phyloP scores from a whole-genome alignment of 1,284 basidiomycete species.

The Paramarasmius palmivorus region DNA sequence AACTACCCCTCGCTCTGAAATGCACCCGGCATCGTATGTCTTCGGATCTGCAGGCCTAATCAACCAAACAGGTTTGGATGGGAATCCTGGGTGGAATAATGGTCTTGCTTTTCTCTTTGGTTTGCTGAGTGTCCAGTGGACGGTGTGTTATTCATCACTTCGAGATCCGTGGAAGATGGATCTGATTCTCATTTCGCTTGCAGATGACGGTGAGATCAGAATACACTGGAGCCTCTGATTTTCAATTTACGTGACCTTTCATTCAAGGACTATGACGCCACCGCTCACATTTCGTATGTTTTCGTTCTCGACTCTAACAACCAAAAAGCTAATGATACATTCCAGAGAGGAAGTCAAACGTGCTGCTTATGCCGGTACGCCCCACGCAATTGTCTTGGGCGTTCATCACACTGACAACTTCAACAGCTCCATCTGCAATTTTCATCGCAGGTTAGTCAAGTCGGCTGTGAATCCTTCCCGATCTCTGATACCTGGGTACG shows the following conservation, averaged over 20 bases:
- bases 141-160: constrained; percentile 46
- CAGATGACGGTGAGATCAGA: constrained; percentile 62
- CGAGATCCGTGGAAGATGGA: background rate
- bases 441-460: constrained; percentile 69
- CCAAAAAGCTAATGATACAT: background rate
- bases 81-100: constrained; percentile 59
- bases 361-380: constrained; percentile 79
- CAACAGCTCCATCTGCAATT: constrained; percentile 70
- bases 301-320: background rate
- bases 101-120: constrained; percentile 89
- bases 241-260: constrained; percentile 2
- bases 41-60: constrained; percentile 71
- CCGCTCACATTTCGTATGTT: constrained; percentile 85
- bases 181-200: constrained; percentile 10
- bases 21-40: constrained; percentile 80
- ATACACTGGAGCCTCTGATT: background rate
- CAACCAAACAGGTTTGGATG: constrained; percentile 63
- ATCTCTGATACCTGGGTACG: background rate
- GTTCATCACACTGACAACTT: constrained; percentile 9
- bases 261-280: constrained; percentile 64
- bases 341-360: constrained; percentile 83
- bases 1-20: constrained; percentile 73
- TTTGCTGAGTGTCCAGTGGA: constrained; percentile 89
- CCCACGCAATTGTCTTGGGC: background rate
- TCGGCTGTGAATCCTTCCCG: background rate